phyloP scores from a whole-genome alignment of 1,284 basidiomycete genomes.

The Ganoderma lingzhi region DNA sequence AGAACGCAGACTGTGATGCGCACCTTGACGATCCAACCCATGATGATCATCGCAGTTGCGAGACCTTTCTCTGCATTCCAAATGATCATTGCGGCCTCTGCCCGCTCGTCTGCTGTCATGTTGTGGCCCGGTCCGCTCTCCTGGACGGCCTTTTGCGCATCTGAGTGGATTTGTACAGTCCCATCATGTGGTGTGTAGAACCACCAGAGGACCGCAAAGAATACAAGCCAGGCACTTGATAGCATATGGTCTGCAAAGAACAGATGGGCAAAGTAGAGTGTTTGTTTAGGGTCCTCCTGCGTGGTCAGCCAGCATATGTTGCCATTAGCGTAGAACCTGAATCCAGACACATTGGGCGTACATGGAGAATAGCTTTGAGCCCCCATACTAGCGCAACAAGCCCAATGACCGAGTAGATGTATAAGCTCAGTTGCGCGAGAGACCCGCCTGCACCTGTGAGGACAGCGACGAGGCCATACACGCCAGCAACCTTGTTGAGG shows the following conservation, averaged over 20 bases:
- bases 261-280: conserved; percentile 91
- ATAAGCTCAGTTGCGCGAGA: conserved; percentile 90
- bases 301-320: conserved; percentile 5
- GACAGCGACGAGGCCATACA: conserved; percentile 95
- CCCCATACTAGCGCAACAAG: conserved; percentile 91
- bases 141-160: conserved; percentile 87
- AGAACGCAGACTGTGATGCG: conserved; percentile 34
- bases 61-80: conserved; percentile 93
- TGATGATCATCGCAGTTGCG: conserved; percentile 78
- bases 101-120: conserved; percentile 71
- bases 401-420: conserved; percentile 90
- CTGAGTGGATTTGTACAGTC: conserved; percentile 78
- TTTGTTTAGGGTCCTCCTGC: conserved; percentile 88
- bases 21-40: conserved; percentile 93
- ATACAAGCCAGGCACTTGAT: conserved; percentile 91
- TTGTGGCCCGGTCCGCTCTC: conserved; percentile 57
- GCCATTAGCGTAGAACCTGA: not conserved
- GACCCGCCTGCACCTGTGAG: conserved; percentile 88
- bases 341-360: conserved; percentile 45
- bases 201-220: conserved; percentile 94
- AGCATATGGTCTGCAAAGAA: conserved; percentile 94
- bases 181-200: conserved; percentile 92
- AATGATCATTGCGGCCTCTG: conserved; percentile 76
- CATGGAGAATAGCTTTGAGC: conserved; percentile 84
- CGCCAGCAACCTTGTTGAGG: conserved; percentile 97